Evolutionary conservation across 2,329 filamentous ascomycete genomes (phyloP).

Genomic region (Botryosphaeria dothidea): DNA sequence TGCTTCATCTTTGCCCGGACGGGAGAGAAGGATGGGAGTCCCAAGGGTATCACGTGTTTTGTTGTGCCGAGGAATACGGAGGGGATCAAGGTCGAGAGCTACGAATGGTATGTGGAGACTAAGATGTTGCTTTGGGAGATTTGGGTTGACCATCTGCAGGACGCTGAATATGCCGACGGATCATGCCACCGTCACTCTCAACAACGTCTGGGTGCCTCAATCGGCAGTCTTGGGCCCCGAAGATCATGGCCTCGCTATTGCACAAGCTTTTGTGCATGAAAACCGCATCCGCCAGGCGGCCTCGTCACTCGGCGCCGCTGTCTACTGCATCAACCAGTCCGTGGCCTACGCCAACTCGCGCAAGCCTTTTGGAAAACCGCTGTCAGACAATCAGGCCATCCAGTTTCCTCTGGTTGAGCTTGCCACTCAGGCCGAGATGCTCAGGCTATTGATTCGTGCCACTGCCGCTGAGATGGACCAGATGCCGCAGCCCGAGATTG

Average conservation of each 20-base stretch:
- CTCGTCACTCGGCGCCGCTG: constrained; percentile 59
- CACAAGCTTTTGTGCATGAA: constrained; percentile 65
- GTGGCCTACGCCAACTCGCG: constrained; percentile 58
- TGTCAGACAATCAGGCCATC: constrained; percentile 63
- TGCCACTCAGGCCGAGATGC: constrained; percentile 62
- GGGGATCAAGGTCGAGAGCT: constrained; percentile 57
- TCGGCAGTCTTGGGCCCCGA: constrained; percentile 54
- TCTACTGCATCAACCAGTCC: constrained; percentile 60
- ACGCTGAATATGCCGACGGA: constrained; percentile 69
- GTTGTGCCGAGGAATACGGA: constrained; percentile 56
- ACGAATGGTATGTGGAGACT: constrained; percentile 51
- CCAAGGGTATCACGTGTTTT: constrained; percentile 62
- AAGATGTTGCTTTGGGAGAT: neutral
- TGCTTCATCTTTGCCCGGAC: constrained; percentile 64
- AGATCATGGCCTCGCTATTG: constrained; percentile 59
- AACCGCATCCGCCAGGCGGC: constrained; percentile 67
- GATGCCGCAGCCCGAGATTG: constrained; percentile 47
- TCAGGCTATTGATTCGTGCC: constrained; percentile 61
- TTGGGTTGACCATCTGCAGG: constrained; percentile 32
- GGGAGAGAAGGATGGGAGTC: constrained; percentile 53
- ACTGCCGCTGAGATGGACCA: constrained; percentile 65
- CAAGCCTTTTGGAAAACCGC: constrained; percentile 57
- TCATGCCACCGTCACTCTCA: constrained; percentile 60
- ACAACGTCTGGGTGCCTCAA: constrained; percentile 58
- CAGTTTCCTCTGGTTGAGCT: constrained; percentile 66